Base-by-base conservation (phyloP, 2,329 filamentous ascomycete species). In the Penicillium sp. region DNA sequence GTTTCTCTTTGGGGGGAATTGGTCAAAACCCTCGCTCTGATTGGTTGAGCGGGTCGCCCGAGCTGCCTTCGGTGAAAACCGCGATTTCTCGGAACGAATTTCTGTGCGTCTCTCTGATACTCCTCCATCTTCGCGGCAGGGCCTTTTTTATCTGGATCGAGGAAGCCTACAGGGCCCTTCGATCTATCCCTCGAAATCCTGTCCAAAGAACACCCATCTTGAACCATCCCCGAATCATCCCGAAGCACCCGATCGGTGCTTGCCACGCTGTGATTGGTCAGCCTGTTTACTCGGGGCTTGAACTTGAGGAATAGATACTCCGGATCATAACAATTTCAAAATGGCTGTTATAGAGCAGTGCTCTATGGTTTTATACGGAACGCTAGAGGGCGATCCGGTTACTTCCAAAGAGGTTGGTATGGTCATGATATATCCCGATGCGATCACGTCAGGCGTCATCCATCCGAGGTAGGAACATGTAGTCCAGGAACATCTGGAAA, bases 21-120 rank as follows among this genome's bases (percentile, higher is more conserved):
- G 67, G 58, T 52, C 67, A 70, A 70, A 69, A 69, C 66, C 63
- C 61, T 66, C 61, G 46, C 53, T 49, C 57, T 73, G 70, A 73
- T 73, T 73, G 71, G 71, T 57, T 57, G 52, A 31, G 29, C 42
- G 42, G 31, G 59, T 49, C 58, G 48, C 38, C 56, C 59, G 65
- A 65, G 62, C 63, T 62, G 49, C 54, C 61, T 63, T 71, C 65
- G 66, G 68, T 66, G 63, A 70, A 70, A 70, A 70, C 68, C 69
- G 69, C 64, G 64, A 68, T 49, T 63, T 63, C 58, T 68, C 67
- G 66, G 68, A 28, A 68, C 64, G 60, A 61, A 58, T 53, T 54
- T 63, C 58, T 51, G 52, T 28, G 42, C 18, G 36, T 39, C 4
- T 18, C 33, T 36, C 18, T 10, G 18, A 21, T 23, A 29, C 28